These are phyloP conservation scores for Phytophthora crassamura DNA, from an alignment of 352 stramenopile species.

Conservation along the genomic window DNA sequence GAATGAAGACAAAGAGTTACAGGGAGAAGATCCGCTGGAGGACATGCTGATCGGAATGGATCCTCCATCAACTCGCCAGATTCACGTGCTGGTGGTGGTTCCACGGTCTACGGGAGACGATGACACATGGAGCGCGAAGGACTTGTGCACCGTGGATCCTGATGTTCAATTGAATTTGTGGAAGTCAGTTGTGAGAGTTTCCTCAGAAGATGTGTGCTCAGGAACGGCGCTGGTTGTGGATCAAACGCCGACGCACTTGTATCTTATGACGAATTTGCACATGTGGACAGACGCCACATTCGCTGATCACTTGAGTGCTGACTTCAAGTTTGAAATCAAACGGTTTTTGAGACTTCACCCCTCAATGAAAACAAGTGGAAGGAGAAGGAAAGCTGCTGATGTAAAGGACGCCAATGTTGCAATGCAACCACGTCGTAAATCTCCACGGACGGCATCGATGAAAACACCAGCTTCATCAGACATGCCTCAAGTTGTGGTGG, in stretches of 20 bases:
- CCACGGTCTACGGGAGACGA: background rate
- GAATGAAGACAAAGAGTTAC: too few relatives aligned
- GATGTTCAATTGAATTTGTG: conserved; percentile 36
- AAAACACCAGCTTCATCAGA: conserved; percentile 21
- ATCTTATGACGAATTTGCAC: conserved; percentile 47
- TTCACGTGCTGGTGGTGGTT: conserved; percentile 2
- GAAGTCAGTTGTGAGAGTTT: conserved; percentile 44
- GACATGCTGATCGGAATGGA: too few relatives aligned
- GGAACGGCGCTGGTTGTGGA: conserved; percentile 45
- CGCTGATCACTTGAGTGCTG: conserved; percentile 31
- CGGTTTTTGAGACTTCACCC: conserved; percentile 31
- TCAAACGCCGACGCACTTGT: conserved; percentile 36
- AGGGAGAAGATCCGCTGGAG: too few relatives aligned
- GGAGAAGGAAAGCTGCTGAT: conserved; percentile 14
- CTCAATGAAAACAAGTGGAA: conserved; percentile 33
- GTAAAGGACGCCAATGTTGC: conserved; percentile 6
- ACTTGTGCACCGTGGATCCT: conserved; percentile 29
- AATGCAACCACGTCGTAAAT: conserved; percentile 14
- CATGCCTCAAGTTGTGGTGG: conserved; percentile 16
- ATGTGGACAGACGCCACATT: conserved; percentile 32
- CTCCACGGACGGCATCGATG: conserved; percentile 11
- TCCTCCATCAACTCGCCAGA: background rate
- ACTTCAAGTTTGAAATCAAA: conserved; percentile 40
- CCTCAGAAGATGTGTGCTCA: conserved; percentile 28
- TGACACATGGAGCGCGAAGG: conserved; percentile 14